Conservation (phyloP, 495 filamentous ascomycete genomes). For the Cladorrhinum samala region DNA sequence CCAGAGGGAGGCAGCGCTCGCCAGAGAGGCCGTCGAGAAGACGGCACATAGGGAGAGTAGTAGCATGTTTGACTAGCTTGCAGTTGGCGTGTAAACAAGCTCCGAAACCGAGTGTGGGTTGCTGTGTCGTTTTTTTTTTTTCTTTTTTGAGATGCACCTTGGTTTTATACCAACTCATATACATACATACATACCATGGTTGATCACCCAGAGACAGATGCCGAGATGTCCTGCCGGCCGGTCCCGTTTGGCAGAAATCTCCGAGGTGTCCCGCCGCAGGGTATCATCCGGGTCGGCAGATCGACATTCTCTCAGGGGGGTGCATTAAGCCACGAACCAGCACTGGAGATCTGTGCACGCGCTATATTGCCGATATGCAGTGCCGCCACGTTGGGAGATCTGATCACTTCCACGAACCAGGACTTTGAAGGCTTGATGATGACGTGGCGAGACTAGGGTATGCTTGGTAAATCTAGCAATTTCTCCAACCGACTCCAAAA, state of each 20-base stretch:
- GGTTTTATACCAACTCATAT: neutral
- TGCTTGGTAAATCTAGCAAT: too few species aligned
- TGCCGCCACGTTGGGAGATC: neutral
- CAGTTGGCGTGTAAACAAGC: neutral
- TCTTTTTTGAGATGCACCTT: neutral
- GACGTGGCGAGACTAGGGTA: too few species aligned
- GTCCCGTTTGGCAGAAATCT: neutral
- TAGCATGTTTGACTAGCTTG: neutral
- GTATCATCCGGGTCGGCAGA: neutral
- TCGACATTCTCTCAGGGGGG: neutral
- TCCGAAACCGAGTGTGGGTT: too few species aligned
- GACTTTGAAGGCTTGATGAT: neutral
- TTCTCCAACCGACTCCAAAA: too few species aligned
- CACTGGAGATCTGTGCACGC: neutral
- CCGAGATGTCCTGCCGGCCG: neutral
- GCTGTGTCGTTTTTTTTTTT: too few species aligned
- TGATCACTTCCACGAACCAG: neutral
- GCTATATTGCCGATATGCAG: neutral
- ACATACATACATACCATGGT: neutral
- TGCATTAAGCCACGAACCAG: neutral
- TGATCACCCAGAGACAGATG: neutral
- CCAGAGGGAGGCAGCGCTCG: slow-evolving; percentile 6
- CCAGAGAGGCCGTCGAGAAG: neutral
- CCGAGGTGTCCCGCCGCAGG: neutral
- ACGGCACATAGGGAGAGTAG: neutral